Base-by-base conservation (phyloP, 257 asterid species). In the Ophiorrhiza pumila region DNA sequence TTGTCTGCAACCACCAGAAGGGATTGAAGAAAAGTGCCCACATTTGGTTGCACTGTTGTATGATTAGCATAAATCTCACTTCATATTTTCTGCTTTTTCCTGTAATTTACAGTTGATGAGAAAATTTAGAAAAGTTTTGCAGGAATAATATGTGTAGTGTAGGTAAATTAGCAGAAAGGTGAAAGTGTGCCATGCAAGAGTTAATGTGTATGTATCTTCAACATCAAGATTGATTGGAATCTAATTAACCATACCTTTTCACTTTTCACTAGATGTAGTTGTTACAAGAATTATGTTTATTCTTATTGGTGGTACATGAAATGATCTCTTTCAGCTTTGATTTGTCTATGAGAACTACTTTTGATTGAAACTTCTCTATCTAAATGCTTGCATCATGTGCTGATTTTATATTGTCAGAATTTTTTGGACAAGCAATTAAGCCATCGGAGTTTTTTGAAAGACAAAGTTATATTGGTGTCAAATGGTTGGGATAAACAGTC, bases 111-210 rank as follows among this genome's bases (percentile, higher is more conserved):
- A 75, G 84, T 81, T 79, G 80, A 76, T 70, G 80, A 85, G 90
- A 65, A 84, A 81, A 82, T 81, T 75, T 84, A 87, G 88, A 87
- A 81, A 90, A 94, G 96, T 91, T 94, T 94, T 94, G 97, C 90
- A 83, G 89, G 96, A 90, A 88, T 86, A 90, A 91, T 86, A n/a
- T 85, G 84, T 85, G 86, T 86, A 85, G 97, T 77, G 77, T 84
- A 81, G 80, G 91, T 79, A 74, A 79, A 79, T 85, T 65, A 84
- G 88, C 79, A 69, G 83, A 77, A 85, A 71, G 87, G 88, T 83
- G 86, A 81, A 83, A 76, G 77, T 83, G 88, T 87, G 72, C 83
- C 84, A 83, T 81, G 83, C 91, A 83, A 78, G 80, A 87, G 83
- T 86, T 60, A 78, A 80, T 83, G 84, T 87, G 81, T 86, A 85